Conservation (phyloP, 805 yeast genomes). For the Starmera pachycereana region DNA sequence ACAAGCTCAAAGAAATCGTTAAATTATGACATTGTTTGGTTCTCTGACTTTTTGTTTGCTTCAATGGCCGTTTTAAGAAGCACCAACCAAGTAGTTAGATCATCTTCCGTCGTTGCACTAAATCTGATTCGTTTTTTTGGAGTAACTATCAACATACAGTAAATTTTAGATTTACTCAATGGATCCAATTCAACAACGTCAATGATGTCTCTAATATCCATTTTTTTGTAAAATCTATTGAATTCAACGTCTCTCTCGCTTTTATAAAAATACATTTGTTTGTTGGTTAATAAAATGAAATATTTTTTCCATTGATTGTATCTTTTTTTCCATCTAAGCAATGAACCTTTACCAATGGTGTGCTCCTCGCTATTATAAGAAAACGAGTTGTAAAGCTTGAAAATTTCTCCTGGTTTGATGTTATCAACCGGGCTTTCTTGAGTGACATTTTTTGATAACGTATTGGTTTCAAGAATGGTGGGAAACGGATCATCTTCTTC, state of each 20-base stretch:
- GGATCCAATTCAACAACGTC: slow-evolving; percentile 45
- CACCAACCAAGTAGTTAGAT: slow-evolving; percentile 38
- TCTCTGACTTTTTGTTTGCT: slow-evolving; percentile 12
- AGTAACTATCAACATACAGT: slow-evolving; percentile 38
- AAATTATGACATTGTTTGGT: too few species aligned
- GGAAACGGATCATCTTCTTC: not conserved
- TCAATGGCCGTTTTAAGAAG: slow-evolving; percentile 27
- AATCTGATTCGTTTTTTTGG: slow-evolving; percentile 33
- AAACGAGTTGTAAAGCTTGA: slow-evolving; percentile 15
- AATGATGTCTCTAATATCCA: slow-evolving; percentile 25
- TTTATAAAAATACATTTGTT: slow-evolving; percentile 31
- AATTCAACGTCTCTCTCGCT: slow-evolving; percentile 11
- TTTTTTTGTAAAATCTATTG: slow-evolving; percentile 18
- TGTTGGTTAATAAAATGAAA: slow-evolving; percentile 33
- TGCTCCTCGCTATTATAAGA: slow-evolving; percentile 21
- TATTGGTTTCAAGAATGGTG: not conserved
- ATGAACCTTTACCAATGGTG: slow-evolving; percentile 30
- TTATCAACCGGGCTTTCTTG: too few species aligned
- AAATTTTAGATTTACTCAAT: slow-evolving; percentile 28
- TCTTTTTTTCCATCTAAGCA: slow-evolving; percentile 29
- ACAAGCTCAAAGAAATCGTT: too few species aligned
- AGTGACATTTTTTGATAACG: too few species aligned
- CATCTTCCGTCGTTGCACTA: slow-evolving; percentile 34
- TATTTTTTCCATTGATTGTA: slow-evolving; percentile 39
- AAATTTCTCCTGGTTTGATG: too few species aligned